A percentile compares a stretch with the other conserved stretches of the same genome.
Evolutionary conservation across 192 early-diverging fungal species (phyloP).

Genomic region (Thoreauomyces humboldtii): DNA sequence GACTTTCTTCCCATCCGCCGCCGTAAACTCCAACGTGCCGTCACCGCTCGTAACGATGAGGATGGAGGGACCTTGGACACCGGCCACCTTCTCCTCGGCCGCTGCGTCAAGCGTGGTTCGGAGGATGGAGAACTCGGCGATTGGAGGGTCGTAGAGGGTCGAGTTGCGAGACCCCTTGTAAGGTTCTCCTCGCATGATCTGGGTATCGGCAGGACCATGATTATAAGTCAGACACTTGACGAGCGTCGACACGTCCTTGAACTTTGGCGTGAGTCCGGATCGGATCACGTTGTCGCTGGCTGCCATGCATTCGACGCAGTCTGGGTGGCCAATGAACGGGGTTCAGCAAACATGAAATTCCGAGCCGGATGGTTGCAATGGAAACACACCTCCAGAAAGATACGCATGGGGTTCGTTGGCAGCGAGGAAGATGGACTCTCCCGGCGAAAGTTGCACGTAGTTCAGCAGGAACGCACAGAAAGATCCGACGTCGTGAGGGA

Average conservation of each 20-base stretch:
- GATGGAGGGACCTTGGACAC: conserved; percentile 78
- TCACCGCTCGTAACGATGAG: conserved; percentile 78
- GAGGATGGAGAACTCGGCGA: conserved; percentile 90
- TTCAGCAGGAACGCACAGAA: conserved; percentile 91
- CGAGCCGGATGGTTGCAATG: too few relatives aligned
- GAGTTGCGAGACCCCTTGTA: conserved; percentile 47
- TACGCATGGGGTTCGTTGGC: conserved; percentile 98
- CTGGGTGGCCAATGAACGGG: too few relatives aligned
- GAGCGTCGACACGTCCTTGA: conserved; percentile 89
- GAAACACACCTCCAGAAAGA: conserved; percentile 71
- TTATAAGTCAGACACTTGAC: conserved; percentile 91
- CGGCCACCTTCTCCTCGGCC: conserved; percentile 52
- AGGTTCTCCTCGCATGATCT: conserved; percentile 68
- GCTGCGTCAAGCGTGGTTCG: conserved; percentile 50
- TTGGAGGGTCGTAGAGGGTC: conserved; percentile 89
- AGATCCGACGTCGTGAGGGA: conserved; percentile 85
- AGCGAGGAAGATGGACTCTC: conserved; percentile 90
- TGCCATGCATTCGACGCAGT: conserved; percentile 99
- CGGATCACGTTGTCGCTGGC: conserved; percentile 96
- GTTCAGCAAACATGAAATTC: neutral
- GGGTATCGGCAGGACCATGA: conserved; percentile 72
- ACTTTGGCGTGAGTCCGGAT: conserved; percentile 95
- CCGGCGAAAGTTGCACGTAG: conserved; percentile 73
- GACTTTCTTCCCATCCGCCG: conserved; percentile 10
- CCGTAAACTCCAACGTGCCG: conserved; percentile 37